phyloP scores from a whole-genome alignment of 2,329 filamentous ascomycete genomes.

The Clonostachys solani region DNA sequence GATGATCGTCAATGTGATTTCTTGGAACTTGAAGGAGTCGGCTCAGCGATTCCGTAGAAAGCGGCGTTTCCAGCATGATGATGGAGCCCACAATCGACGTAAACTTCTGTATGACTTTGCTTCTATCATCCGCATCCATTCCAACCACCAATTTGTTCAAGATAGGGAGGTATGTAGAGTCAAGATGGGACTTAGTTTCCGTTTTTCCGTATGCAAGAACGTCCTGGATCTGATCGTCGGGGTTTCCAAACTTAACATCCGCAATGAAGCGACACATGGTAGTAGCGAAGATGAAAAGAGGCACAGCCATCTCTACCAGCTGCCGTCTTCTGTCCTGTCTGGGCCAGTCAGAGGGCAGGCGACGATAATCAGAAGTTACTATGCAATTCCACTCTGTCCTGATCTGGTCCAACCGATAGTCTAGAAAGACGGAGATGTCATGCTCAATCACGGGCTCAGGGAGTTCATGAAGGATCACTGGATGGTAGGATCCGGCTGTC shows the following conservation, averaged over 20 bases:
- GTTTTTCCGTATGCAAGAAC: not conserved
- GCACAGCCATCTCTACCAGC: conserved; percentile 16
- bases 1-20: not conserved
- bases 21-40: not conserved
- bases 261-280: conserved; percentile 13
- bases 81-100: not conserved
- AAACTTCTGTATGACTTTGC: not conserved
- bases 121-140: not conserved
- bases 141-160: conserved; percentile 1
- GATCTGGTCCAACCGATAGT: conserved; percentile 18
- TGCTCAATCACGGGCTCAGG: conserved; percentile 15
- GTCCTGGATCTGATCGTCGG: not conserved
- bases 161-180: conserved; percentile 4
- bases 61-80: not conserved
- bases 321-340: not conserved
- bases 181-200: not conserved
- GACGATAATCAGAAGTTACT: conserved; percentile 2
- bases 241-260: conserved; percentile 7
- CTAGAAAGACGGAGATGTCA: conserved; percentile 27
- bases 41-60: not conserved
- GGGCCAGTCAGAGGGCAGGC: conserved; percentile 4
- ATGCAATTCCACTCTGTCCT: conserved; percentile 6
- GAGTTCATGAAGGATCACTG: conserved; percentile 26
- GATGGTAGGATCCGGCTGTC: conserved; percentile 19
- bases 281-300: conserved; percentile 23